These are phyloP conservation scores for Teratosphaeria nubilosa DNA, from an alignment of 2,329 filamentous ascomycete species.

Conservation along the genomic window DNA sequence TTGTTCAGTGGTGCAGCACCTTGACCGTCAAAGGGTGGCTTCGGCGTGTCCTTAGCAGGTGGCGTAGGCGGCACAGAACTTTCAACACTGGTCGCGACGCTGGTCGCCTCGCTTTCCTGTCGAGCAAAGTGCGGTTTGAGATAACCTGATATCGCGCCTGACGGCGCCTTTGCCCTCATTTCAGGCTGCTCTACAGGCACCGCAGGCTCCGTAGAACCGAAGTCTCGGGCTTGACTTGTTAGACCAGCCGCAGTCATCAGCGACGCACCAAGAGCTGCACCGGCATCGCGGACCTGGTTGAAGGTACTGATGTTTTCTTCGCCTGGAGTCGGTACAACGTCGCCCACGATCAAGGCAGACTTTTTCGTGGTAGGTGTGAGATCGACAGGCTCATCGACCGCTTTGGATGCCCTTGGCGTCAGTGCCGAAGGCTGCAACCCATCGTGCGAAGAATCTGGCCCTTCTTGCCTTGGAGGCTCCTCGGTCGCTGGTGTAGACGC, in stretches of 20 bases:
- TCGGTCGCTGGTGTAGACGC: constrained; percentile 32
- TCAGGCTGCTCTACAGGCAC: constrained; percentile 18
- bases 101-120: constrained; percentile 6
- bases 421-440: background rate
- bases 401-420: constrained; percentile 6
- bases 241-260: constrained; percentile 32
- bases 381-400: constrained; percentile 13
- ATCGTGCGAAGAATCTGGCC: background rate
- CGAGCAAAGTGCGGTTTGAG: constrained; percentile 1
- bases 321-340: constrained; percentile 3
- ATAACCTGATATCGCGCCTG: constrained; percentile 8
- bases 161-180: constrained; percentile 8
- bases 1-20: background rate
- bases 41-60: constrained; percentile 35
- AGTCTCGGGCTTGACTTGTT: constrained; percentile 24
- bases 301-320: constrained; percentile 15
- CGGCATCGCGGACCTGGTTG: constrained; percentile 36
- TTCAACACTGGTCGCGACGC: constrained; percentile 2
- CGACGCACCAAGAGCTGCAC: constrained; percentile 38
- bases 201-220: constrained; percentile 17
- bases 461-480: constrained; percentile 12
- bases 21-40: constrained; percentile 20
- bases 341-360: constrained; percentile 16
- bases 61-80: constrained; percentile 32
- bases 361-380: constrained; percentile 27